Evolutionary conservation across 192 early-diverging fungal species (phyloP).

Genomic region (Globomyces pollinis-pini): DNA sequence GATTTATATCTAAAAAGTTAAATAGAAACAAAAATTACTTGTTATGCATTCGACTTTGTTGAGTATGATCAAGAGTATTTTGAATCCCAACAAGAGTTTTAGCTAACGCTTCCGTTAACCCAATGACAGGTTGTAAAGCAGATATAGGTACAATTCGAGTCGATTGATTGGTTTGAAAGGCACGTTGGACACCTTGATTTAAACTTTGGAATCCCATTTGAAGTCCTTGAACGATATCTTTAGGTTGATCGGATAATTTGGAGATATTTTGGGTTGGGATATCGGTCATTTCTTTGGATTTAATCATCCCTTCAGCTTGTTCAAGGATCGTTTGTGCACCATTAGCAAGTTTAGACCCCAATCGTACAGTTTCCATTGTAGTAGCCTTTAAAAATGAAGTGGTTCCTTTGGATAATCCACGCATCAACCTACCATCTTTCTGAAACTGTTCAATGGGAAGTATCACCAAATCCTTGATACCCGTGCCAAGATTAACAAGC

Average conservation of each 20-base stretch:
- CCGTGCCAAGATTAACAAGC: slow-evolving; percentile 81
- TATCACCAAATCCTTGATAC: slow-evolving; percentile 84
- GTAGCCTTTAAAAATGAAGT: slow-evolving; percentile 84
- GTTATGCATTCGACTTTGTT: slow-evolving; percentile 61
- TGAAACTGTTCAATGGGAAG: slow-evolving; percentile 91
- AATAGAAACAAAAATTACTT: too few relatives aligned
- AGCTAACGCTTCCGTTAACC: slow-evolving; percentile 84
- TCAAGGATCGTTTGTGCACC: slow-evolving; percentile 86
- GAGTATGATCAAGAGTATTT: slow-evolving; percentile 81
- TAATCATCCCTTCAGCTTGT: slow-evolving; percentile 78
- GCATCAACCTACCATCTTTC: slow-evolving; percentile 81
- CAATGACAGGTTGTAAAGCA: slow-evolving; percentile 91
- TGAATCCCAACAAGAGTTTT: slow-evolving; percentile 85
- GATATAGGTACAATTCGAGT: slow-evolving; percentile 75
- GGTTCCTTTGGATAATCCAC: slow-evolving; percentile 64
- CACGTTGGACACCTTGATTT: slow-evolving; percentile 54
- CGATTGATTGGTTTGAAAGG: background rate
- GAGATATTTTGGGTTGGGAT: slow-evolving; percentile 30
- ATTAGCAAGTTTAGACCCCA: slow-evolving; percentile 77
- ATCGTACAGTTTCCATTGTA: slow-evolving; percentile 81
- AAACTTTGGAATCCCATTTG: slow-evolving; percentile 74
- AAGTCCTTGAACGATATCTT: slow-evolving; percentile 77
- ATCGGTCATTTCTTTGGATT: too few relatives aligned
- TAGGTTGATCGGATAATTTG: slow-evolving; percentile 81
- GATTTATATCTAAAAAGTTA: too few relatives aligned